Conservation (phyloP, 805 yeast genomes). For the Danielia oregonensis region DNA sequence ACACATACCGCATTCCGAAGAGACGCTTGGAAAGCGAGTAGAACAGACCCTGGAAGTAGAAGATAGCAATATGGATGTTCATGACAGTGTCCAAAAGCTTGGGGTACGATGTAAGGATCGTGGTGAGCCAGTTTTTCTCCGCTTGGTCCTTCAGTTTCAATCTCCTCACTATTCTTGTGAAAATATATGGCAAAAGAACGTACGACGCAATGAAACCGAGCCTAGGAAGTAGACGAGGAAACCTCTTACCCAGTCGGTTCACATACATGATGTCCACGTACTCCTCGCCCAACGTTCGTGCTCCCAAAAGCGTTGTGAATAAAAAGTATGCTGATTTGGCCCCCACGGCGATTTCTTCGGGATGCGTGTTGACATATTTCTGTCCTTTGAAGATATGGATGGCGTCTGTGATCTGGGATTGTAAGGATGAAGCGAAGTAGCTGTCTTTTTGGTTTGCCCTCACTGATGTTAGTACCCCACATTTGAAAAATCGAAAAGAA, state of each 20-base stretch:
- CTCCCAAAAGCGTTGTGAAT: slow-evolving; percentile 71
- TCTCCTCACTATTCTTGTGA: slow-evolving; percentile 28
- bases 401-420: slow-evolving; percentile 53
- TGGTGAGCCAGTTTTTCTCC: slow-evolving; percentile 16
- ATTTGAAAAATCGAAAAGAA: background rate
- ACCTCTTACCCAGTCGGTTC: slow-evolving; percentile 43
- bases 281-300: slow-evolving; percentile 90
- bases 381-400: slow-evolving; percentile 56
- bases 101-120: slow-evolving; percentile 37
- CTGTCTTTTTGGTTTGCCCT: slow-evolving; percentile 89
- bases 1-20: slow-evolving; percentile 75
- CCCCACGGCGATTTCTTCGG: slow-evolving; percentile 55
- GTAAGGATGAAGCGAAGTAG: slow-evolving; percentile 57
- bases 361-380: slow-evolving; percentile 58
- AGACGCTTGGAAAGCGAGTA: slow-evolving; percentile 74
- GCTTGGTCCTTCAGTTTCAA: slow-evolving; percentile 18
- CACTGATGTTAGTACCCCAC: slow-evolving; percentile 41
- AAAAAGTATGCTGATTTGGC: slow-evolving; percentile 63
- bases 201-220: slow-evolving; percentile 58
- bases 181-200: slow-evolving; percentile 58
- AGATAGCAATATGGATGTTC: slow-evolving; percentile 73
- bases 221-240: slow-evolving; percentile 47
- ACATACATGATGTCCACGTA: slow-evolving; percentile 80
- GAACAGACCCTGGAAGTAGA: slow-evolving; percentile 79
- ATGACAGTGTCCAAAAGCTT: slow-evolving; percentile 49